Evolutionary conservation across 257 asterid species (phyloP).

Genomic region (Echites panduratus): DNA sequence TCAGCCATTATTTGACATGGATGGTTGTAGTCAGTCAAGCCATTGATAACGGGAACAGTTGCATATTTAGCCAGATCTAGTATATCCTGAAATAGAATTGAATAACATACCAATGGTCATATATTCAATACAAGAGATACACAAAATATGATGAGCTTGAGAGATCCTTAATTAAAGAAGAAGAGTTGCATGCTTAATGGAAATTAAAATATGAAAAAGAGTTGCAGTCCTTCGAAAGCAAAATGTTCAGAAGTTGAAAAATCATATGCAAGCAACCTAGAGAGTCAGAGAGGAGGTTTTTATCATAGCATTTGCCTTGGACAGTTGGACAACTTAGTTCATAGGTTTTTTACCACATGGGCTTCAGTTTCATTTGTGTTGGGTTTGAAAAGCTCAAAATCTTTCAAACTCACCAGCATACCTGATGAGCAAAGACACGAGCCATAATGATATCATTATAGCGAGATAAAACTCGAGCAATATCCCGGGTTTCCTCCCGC

Average conservation of each 20-base stretch:
- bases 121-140: not conserved
- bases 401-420: slow-evolving; percentile 52
- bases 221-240: not conserved
- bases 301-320: not conserved
- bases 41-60: slow-evolving; percentile 83
- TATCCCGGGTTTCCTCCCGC: slow-evolving; percentile 96
- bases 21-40: slow-evolving; percentile 89
- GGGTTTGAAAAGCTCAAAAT: not conserved
- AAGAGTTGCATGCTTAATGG: not conserved
- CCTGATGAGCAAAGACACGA: slow-evolving; percentile 97
- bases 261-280: not conserved
- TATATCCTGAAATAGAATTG: slow-evolving; percentile 59
- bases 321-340: not conserved
- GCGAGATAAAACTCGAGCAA: slow-evolving; percentile 94
- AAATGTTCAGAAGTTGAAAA: not conserved
- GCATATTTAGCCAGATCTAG: slow-evolving; percentile 86
- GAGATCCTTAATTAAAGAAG: not conserved
- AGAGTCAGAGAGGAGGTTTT: not conserved
- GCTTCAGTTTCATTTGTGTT: not conserved
- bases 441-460: slow-evolving; percentile 98
- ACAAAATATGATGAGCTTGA: not conserved
- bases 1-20: slow-evolving; percentile 99
- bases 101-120: not conserved
- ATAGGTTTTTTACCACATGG: not conserved
- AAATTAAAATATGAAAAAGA: not conserved